Evolutionary conservation across 208 protist genomes (phyloP).

Genomic region (Leishmania tarentolae): DNA sequence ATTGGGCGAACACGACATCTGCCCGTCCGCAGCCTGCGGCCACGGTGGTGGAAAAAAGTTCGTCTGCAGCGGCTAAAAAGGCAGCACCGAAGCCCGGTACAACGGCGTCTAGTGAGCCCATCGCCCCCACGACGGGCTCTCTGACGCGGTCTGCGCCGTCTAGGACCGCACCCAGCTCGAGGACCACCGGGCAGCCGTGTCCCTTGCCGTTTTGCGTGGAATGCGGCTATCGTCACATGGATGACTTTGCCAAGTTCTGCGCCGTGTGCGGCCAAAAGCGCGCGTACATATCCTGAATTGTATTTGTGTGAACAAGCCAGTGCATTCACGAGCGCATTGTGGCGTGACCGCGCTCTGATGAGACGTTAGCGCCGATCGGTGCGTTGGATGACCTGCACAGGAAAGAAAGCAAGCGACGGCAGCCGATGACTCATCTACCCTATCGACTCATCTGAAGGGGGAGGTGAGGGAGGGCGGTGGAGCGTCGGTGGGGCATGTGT

Average conservation of each 20-base stretch:
- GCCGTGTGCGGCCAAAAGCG: slow-evolving; percentile 81
- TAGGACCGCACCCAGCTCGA: not conserved
- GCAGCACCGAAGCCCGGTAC: too few species aligned
- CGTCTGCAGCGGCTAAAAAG: not conserved
- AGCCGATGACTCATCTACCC: not conserved
- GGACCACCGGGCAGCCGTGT: not conserved
- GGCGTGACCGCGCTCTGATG: not conserved
- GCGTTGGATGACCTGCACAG: not conserved
- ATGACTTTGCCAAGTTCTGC: slow-evolving; percentile 80
- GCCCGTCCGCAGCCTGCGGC: not conserved
- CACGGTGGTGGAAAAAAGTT: not conserved
- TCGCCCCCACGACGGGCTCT: not conserved
- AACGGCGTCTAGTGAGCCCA: not conserved
- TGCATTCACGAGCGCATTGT: not conserved
- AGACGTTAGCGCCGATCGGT: not conserved
- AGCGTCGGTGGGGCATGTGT: too few species aligned
- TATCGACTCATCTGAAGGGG: not conserved
- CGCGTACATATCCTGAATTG: slow-evolving; percentile 25
- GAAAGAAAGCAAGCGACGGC: not conserved
- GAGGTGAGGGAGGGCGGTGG: too few species aligned
- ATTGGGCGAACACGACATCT: not conserved
- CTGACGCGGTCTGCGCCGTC: too few species aligned
- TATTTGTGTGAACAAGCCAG: not conserved
- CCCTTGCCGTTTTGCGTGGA: slow-evolving; percentile 46
- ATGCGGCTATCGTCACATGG: slow-evolving; percentile 71